These are phyloP conservation scores for Groenewaldozyma salmanticensis DNA, from an alignment of 805 yeast genomes.

Conservation along the genomic window DNA sequence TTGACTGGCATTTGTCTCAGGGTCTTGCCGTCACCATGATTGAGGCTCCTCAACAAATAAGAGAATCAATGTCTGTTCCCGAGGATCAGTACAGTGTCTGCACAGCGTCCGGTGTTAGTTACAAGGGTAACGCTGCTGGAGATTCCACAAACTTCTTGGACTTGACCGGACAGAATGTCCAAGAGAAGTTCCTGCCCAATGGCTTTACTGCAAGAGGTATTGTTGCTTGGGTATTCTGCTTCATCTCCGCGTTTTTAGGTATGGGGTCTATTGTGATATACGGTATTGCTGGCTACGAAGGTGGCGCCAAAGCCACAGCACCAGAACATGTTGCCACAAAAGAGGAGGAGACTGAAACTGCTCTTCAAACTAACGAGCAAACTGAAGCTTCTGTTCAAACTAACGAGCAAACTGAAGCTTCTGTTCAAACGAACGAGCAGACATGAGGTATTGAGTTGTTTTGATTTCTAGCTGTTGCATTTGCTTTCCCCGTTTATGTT, in stretches of 20 bases:
- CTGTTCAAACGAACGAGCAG: no score
- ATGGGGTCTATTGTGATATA: constrained; percentile 65
- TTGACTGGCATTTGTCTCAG: constrained; percentile 96
- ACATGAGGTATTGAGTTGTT: no score
- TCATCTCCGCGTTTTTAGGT: constrained; percentile 79
- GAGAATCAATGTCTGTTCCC: constrained; percentile 50
- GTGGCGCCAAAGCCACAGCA: no score
- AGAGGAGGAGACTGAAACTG: no score
- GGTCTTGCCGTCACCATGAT: constrained; percentile 75
- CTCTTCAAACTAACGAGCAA: no score
- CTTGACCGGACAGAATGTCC: constrained; percentile 66
- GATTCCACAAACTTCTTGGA: constrained; percentile 54
- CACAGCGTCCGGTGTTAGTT: constrained; percentile 40
- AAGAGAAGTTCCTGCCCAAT: constrained; percentile 54
- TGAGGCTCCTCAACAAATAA: constrained; percentile 71
- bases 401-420: no score
- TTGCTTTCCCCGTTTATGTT: no score
- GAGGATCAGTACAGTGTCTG: constrained; percentile 56
- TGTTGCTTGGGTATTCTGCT: constrained; percentile 87
- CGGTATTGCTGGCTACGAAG: constrained; percentile 83
- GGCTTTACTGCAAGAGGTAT: constrained; percentile 95
- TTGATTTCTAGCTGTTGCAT: no score
- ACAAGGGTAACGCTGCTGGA: constrained; percentile 84
- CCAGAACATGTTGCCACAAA: no score
- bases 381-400: no score